Percentiles rank a stretch among this genome's conserved stretches.
Evolutionary conservation across 2,329 filamentous ascomycete genomes (phyloP).

Genomic region (Fusarium secorum): DNA sequence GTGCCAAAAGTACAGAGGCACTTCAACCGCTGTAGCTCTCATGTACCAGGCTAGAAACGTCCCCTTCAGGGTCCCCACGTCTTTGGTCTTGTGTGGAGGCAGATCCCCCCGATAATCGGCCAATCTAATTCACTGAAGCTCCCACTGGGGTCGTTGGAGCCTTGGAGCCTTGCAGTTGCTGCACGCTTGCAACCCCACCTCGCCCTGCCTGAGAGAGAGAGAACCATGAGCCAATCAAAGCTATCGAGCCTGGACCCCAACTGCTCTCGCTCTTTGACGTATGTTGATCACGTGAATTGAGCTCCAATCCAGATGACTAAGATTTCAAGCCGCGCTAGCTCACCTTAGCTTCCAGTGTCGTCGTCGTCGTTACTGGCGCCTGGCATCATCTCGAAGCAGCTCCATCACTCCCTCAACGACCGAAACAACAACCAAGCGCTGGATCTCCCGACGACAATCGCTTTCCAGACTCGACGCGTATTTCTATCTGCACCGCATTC

Average conservation of each 20-base stretch:
- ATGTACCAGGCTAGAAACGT: slow-evolving; percentile 18
- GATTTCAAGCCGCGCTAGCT: slow-evolving; percentile 21
- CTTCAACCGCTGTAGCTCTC: slow-evolving; percentile 20
- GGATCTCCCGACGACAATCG: slow-evolving; percentile 16
- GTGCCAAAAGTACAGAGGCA: slow-evolving; percentile 20
- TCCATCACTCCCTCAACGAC: slow-evolving; percentile 32
- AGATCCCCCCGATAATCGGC: slow-evolving; percentile 26
- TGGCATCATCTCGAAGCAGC: slow-evolving; percentile 41
- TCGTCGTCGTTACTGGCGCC: slow-evolving; percentile 45
- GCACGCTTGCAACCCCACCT: slow-evolving; percentile 19
- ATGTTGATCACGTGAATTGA: slow-evolving; percentile 24
- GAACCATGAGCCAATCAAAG: slow-evolving; percentile 31
- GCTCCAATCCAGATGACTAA: slow-evolving; percentile 36
- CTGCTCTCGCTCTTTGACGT: slow-evolving; percentile 6
- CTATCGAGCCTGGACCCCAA: neutral
- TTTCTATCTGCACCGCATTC: neutral
- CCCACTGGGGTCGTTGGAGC: slow-evolving; percentile 23
- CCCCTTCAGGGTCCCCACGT: slow-evolving; percentile 35
- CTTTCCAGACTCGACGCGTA: neutral
- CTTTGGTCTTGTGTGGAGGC: slow-evolving; percentile 19
- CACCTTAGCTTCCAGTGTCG: slow-evolving; percentile 38
- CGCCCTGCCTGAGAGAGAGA: slow-evolving; percentile 1
- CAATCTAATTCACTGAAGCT: slow-evolving; percentile 27
- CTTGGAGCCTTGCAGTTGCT: slow-evolving; percentile 31
- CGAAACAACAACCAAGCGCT: slow-evolving; percentile 22